Evolutionary conservation across 164 flowering plant genomes (phyloP), one percentile per base, ranked within the genome.

Genomic region (Magnolia changhungtana): DNA sequence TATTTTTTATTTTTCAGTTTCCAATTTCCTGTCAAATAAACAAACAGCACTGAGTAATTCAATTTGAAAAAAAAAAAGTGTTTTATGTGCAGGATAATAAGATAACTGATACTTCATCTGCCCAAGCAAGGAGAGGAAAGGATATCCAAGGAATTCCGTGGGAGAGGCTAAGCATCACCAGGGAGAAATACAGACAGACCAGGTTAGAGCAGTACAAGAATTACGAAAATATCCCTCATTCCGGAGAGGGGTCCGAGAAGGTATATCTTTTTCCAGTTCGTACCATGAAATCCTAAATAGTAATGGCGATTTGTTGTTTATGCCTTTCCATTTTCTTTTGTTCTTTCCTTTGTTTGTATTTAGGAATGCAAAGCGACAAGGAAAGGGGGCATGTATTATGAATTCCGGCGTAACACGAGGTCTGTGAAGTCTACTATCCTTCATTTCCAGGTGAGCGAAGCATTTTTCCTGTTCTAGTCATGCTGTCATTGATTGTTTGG

Each of bases 141-240:
- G 98, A 93, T 79, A 90, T 93, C 66, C 97, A 93, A 80, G 97
- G 97, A 45, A 93, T 93, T 69, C 97, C 97, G 23, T 93, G 97
- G 97, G 93, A 91, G 11, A 86, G 93, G 69, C 84, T 91, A 71
- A 90, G 86, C 80, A 85, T 91, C 63, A 84, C 92, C n/a, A 76
- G 98, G 45, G 92, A 91, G 64, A 87, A 84, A 76, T 93, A 93
- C 75, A 84, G 98, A 75, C 87, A 87, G 75, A 93, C 92, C 70
- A 86, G 98, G 79, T 72, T 93, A 78, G 95, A 93, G 63, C 96
- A 91, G 75, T 93, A 93, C 83, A 91, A 91, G 82, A 93, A 93
- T 81, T 91, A 93, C 83, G 98, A 90, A 74, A 93, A 91, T 69
- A 75, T 91, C 58, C 96, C 91, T 45, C 84, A 84, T 58, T 93